Conservation (phyloP, 2,329 filamentous ascomycete genomes). For the Pleurostoma richardsiae region DNA sequence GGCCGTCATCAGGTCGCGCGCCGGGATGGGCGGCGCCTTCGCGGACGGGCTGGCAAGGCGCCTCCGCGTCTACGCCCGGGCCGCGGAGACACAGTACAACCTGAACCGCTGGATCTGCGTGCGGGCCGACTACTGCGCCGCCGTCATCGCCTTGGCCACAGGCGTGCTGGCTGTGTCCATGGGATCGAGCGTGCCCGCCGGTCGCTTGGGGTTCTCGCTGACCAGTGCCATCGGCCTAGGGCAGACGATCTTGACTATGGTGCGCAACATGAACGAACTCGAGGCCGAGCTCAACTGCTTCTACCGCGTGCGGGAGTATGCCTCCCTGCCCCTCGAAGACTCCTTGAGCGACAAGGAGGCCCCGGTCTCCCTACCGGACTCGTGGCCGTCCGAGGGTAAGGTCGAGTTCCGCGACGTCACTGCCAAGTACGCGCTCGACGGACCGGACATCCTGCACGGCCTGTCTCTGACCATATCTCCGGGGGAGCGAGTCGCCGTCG, state of each 20-base stretch:
- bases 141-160: constrained; percentile 4
- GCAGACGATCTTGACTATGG: constrained; percentile 5
- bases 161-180: constrained; percentile 6
- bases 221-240: constrained; percentile 7
- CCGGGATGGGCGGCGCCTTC: neutral
- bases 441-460: neutral
- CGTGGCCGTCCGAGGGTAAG: neutral
- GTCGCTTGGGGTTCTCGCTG: constrained; percentile 10
- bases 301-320: neutral
- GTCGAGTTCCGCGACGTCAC: neutral
- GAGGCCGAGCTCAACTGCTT: constrained; percentile 12
- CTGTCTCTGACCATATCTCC: neutral
- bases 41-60: neutral
- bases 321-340: neutral
- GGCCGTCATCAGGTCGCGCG: neutral
- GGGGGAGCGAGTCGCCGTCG: constrained; percentile 48
- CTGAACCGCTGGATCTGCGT: constrained; percentile 11
- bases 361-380: neutral
- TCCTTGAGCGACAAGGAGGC: neutral
- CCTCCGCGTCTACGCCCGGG: neutral
- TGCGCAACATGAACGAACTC: constrained; percentile 11
- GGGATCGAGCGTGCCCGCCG: constrained; percentile 4
- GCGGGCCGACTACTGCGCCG: constrained; percentile 10
- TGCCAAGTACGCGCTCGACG: neutral
- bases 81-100: constrained; percentile 2